Evolutionary conservation across 164 flowering plant species (phyloP), one percentile per base, ranked within the genome.

Genomic region (Taxillus chinensis): DNA sequence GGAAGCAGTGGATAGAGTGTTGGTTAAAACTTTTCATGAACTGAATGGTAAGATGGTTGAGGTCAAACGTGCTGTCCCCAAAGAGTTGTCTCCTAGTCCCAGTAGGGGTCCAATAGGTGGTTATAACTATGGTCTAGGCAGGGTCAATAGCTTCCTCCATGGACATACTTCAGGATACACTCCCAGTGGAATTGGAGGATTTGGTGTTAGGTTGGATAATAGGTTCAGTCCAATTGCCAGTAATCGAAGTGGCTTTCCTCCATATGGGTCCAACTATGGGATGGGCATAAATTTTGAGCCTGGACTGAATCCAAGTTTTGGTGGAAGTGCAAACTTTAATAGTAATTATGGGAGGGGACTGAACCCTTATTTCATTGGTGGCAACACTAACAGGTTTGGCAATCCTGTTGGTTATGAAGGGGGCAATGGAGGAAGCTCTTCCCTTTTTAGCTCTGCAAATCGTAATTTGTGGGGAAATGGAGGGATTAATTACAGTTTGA

Each of bases 31-130:
- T 5, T 88, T 88, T 68, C 95, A 88, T 76, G 87, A 84, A 64
- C 77, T 88, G 49, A 83, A 86, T 73, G 87, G 91, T 3, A 88
- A 88, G 69, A 78, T 81, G 85, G 95, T 86, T 41, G 95, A 88
- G 77, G 95, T 88, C 41, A 88, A 88, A 77, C 70, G 86, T 48
- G 95, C 91, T 39, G 86, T 88, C 13, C 95, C 95, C 0, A 88
- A 82, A 68, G 89, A 84, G 73, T 71, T 78, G 15, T 79, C 88
- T 27, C 87, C 89, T 3, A 80, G 84, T 38, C 84, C 89, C 9
- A 80, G 59, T 67, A 76, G 92, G 14, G 79, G 83, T 70, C 85
- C 84, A 8, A 57, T 84, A 15, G 73, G 75, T 62, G 92, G 92
- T 48, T 77, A 74, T 66, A 80, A 79, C 71, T 82, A 76, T 65